Conservation (phyloP, 345 rosid species). For the Gossypium longicalyx region DNA sequence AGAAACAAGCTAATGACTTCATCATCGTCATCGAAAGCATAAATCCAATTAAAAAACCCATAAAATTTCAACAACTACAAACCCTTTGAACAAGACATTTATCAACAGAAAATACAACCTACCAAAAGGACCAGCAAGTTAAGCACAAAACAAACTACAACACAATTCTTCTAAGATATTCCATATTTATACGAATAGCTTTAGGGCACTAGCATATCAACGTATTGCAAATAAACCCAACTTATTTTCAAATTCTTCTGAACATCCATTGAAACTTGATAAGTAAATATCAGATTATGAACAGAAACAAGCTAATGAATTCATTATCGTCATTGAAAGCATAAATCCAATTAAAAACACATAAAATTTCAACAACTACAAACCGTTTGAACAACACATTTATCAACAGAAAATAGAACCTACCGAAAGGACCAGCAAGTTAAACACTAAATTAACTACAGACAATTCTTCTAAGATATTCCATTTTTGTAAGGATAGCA, state of each 20-base stretch:
- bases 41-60: background rate
- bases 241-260: background rate
- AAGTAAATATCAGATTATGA: background rate
- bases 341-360: background rate
- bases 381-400: background rate
- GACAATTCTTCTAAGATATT: background rate
- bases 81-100: constrained; percentile 1
- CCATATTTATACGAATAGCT: background rate
- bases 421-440: background rate
- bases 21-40: background rate
- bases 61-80: background rate
- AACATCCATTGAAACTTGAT: background rate
- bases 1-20: background rate
- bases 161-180: background rate
- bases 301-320: background rate
- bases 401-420: background rate
- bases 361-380: background rate
- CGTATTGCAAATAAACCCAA: background rate
- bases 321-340: background rate
- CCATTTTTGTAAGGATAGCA: background rate
- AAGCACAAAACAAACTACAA: background rate
- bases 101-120: background rate
- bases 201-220: background rate
- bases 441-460: background rate
- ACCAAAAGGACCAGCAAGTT: background rate